Conservation (phyloP, 2,329 filamentous ascomycete species). For the Talaromyces sp. region DNA sequence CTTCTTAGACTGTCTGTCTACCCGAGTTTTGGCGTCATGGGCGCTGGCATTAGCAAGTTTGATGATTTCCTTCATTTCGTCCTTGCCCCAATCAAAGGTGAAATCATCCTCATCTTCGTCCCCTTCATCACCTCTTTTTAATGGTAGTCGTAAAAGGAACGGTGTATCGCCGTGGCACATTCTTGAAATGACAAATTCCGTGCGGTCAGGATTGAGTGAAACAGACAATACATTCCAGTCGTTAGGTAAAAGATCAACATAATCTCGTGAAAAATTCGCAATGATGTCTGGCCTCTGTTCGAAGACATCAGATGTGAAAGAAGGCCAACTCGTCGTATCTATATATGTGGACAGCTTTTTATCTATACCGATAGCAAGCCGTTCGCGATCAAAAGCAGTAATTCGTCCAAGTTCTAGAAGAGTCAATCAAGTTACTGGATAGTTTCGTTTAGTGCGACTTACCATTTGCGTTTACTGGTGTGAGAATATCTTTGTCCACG, state of each 20-base stretch:
- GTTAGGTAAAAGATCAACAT: slow-evolving; percentile 76
- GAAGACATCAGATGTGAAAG: slow-evolving; percentile 16
- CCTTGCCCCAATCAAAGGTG: slow-evolving; percentile 71
- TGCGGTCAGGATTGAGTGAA: slow-evolving; percentile 71
- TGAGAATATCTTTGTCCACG: slow-evolving; percentile 21
- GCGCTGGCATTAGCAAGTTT: slow-evolving; percentile 75
- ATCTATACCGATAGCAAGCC: slow-evolving; percentile 38
- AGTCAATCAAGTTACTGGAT: slow-evolving; percentile 12
- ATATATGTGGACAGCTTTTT: slow-evolving; percentile 39
- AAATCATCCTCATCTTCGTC: slow-evolving; percentile 80
- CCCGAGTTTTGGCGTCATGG: slow-evolving; percentile 67
- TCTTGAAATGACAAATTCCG: slow-evolving; percentile 86
- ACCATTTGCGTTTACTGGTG: slow-evolving; percentile 37
- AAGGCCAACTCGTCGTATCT: slow-evolving; percentile 49
- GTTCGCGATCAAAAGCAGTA: slow-evolving; percentile 36
- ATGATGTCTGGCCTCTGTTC: slow-evolving; percentile 40
- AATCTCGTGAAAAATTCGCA: slow-evolving; percentile 67
- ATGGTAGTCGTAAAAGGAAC: slow-evolving; percentile 79
- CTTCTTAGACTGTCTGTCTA: slow-evolving; percentile 66
- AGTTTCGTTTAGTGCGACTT: slow-evolving; percentile 10
- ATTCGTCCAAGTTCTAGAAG: slow-evolving; percentile 35
- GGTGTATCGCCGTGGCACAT: slow-evolving; percentile 70
- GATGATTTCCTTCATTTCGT: slow-evolving; percentile 79
- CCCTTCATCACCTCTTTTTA: slow-evolving; percentile 69
- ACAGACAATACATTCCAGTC: slow-evolving; percentile 84